phyloP scores from a whole-genome alignment of 768 basidiomycete species.

The Chalciporus pseudorubinellus region DNA sequence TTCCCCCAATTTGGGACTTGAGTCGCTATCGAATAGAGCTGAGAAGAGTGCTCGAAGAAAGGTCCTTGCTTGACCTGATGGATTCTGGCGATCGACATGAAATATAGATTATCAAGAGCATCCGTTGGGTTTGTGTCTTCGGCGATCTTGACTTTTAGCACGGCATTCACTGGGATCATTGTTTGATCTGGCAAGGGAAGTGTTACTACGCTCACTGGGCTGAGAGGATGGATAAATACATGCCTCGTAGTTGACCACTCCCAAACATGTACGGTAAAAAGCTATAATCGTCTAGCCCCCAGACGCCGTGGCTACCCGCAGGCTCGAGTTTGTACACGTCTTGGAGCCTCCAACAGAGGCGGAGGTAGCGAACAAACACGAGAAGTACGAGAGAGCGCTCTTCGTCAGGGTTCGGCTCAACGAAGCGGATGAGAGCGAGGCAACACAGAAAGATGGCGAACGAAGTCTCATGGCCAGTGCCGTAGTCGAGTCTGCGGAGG shows the following conservation, averaged over 20 bases:
- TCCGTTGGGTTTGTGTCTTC: conserved; percentile 21
- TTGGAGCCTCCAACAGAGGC: conserved; percentile 82
- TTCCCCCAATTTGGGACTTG: conserved; percentile 92
- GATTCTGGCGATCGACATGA: conserved; percentile 74
- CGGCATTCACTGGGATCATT: conserved; percentile 59
- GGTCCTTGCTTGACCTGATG: conserved; percentile 81
- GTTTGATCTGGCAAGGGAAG: conserved; percentile 48
- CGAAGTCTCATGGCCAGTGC: conserved; percentile 92
- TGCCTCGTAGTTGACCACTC: conserved; percentile 83
- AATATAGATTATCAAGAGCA: conserved; percentile 67
- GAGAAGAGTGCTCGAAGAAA: conserved; percentile 90
- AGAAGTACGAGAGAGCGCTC: conserved; percentile 58
- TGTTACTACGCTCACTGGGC: conserved; percentile 6
- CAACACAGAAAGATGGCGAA: conserved; percentile 78
- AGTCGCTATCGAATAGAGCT: conserved; percentile 80
- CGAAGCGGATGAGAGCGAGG: conserved; percentile 66
- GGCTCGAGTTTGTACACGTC: conserved; percentile 90
- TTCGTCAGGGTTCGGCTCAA: conserved; percentile 54
- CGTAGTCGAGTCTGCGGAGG: conserved; percentile 90
- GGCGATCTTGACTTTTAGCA: conserved; percentile 53
- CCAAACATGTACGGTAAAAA: conserved; percentile 92
- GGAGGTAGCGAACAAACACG: conserved; percentile 77
- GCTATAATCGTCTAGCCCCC: conserved; percentile 92
- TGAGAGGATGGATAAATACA: conserved; percentile 7
- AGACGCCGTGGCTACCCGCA: conserved; percentile 96